A percentile compares a stretch with the other conserved stretches of the same genome.
phyloP scores from a whole-genome alignment of 768 basidiomycete species.

The Coprinopsis marcescibilis region DNA sequence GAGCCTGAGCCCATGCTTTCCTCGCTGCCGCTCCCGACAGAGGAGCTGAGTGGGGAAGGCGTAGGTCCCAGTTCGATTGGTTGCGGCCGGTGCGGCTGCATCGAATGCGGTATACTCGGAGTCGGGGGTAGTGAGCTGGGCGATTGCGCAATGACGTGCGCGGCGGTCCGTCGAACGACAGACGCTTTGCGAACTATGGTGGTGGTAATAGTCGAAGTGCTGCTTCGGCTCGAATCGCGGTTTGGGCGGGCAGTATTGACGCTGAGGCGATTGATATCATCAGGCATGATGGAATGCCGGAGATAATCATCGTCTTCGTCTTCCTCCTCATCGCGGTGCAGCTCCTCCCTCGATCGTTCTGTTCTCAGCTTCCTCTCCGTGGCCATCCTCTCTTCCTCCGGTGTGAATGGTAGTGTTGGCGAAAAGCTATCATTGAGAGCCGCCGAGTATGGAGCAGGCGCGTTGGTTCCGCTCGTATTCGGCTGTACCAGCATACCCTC shows the following conservation, averaged over 20 bases:
- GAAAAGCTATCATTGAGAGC: conserved; percentile 20
- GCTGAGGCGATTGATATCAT: conserved; percentile 11
- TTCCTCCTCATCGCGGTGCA: conserved; percentile 10
- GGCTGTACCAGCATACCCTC: conserved; percentile 20
- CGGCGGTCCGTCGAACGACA: conserved; percentile 44
- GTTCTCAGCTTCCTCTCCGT: conserved; percentile 16
- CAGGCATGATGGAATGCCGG: no score
- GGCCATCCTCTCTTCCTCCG: conserved; percentile 17
- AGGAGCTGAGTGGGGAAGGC: conserved; percentile 45
- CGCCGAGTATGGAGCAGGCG: conserved; percentile 17
- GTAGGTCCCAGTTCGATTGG: conserved; percentile 18
- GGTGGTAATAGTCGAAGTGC: conserved; percentile 36
- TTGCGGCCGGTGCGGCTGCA: conserved; percentile 1
- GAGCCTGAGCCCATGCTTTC: conserved; percentile 33
- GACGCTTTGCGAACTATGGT: conserved; percentile 41
- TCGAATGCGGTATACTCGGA: conserved; percentile 5
- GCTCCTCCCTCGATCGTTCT: conserved; percentile 4
- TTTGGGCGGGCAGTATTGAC: conserved; percentile 20
- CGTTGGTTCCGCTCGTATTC: conserved; percentile 14
- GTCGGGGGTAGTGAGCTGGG: conserved; percentile 2
- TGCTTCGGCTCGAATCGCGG: conserved; percentile 42
- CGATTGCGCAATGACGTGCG: conserved; percentile 36
- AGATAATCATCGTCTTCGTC: no score
- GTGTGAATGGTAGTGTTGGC: conserved; percentile 20
- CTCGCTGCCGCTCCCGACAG: conserved; percentile 40